phyloP scores from a whole-genome alignment of 345 rosid species.

The Salix udensis region DNA sequence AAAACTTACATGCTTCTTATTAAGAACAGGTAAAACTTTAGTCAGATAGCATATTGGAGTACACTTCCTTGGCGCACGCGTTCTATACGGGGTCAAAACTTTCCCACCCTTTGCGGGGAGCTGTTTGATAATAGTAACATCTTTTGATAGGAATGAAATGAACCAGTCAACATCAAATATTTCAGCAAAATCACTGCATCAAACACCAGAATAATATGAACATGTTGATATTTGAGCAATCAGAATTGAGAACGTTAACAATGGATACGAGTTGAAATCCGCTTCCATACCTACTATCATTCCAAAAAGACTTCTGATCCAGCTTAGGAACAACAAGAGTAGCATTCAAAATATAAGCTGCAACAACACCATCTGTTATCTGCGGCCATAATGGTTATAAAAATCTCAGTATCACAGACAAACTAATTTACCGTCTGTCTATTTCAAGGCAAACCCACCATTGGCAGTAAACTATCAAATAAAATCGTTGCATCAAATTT shows the following conservation, averaged over 20 bases:
- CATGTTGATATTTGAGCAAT: background rate
- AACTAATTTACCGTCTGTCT: background rate
- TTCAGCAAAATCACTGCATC: slow-evolving; percentile 71
- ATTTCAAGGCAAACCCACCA: background rate
- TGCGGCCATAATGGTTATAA: slow-evolving; percentile 24
- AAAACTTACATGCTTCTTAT: slow-evolving; percentile 48
- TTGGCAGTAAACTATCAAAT: background rate
- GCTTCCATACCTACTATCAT: slow-evolving; percentile 60
- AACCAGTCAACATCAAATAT: slow-evolving; percentile 83
- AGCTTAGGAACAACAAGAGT: slow-evolving; percentile 85
- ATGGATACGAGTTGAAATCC: background rate
- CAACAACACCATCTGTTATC: slow-evolving; percentile 91
- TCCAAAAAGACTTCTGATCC: slow-evolving; percentile 89
- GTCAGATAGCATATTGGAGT: slow-evolving; percentile 47
- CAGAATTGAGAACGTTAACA: slow-evolving; percentile 6
- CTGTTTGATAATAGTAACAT: slow-evolving; percentile 63
- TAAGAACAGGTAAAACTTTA: slow-evolving; percentile 53
- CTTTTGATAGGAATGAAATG: slow-evolving; percentile 60
- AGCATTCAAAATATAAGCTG: slow-evolving; percentile 87
- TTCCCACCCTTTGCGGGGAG: slow-evolving; percentile 57
- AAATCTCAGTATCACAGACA: slow-evolving; percentile 2
- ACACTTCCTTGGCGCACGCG: slow-evolving; percentile 93
- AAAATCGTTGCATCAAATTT: background rate
- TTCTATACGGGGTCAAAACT: slow-evolving; percentile 41
- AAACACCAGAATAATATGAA: slow-evolving; percentile 20